These are phyloP conservation scores for Delitschia confertaspora DNA, from an alignment of 495 filamentous ascomycete genomes.

Conservation along the genomic window DNA sequence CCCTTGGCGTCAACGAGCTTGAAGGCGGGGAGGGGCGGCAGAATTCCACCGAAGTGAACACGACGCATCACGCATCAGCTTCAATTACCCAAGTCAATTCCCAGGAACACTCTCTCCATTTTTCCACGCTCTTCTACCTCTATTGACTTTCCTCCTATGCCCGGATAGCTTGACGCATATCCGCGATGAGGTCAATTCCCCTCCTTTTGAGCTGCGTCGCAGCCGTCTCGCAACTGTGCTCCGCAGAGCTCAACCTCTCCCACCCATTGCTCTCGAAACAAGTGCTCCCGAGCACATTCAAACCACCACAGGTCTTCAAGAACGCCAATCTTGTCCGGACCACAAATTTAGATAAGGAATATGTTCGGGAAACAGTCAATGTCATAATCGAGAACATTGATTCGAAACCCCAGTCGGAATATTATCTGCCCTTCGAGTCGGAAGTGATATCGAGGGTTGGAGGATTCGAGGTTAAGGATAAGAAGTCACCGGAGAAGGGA, in stretches of 20 bases:
- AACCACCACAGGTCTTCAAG: constrained; percentile 80
- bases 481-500: constrained; percentile 61
- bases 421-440: constrained; percentile 76
- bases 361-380: constrained; percentile 81
- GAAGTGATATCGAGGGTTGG: constrained; percentile 67
- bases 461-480: constrained; percentile 82
- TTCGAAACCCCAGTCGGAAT: constrained; percentile 68
- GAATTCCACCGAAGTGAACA: constrained; percentile 23
- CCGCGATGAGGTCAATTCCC: constrained; percentile 32
- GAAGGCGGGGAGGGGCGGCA: constrained; percentile 11
- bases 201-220: constrained; percentile 28
- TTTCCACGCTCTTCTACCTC: not conserved
- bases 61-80: constrained; percentile 30
- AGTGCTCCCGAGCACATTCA: constrained; percentile 63
- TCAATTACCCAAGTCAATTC: not conserved
- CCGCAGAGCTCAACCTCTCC: constrained; percentile 35
- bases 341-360: constrained; percentile 86
- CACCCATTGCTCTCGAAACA: constrained; percentile 40
- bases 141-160: constrained; percentile 11
- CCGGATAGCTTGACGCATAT: constrained; percentile 18
- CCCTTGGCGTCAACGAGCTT: constrained; percentile 17
- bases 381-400: constrained; percentile 84
- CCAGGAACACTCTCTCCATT: constrained; percentile 3
- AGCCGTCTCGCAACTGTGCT: constrained; percentile 21
- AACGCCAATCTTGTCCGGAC: constrained; percentile 85